Base-by-base conservation (phyloP, 208 protist species). In the Leptomonas pyrrhocoris region DNA sequence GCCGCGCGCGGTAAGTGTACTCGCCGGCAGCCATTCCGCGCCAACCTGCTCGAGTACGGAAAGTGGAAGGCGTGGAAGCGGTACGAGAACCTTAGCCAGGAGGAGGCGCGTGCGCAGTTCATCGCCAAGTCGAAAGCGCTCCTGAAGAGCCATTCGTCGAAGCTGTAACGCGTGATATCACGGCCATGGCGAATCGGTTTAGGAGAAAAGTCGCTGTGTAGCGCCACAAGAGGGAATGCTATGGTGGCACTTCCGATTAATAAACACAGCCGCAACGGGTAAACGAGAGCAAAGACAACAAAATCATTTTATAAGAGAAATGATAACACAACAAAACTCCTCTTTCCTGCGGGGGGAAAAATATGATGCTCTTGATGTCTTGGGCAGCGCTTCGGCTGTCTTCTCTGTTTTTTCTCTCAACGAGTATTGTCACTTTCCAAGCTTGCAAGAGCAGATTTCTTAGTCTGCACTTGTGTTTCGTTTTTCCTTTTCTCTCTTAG, bases 11-110 rank as follows among this genome's bases (percentile, higher is more conserved):
- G 85, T 1, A 83, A 85, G 50, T 91, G 86, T 58, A 92, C 76
- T 8, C 74, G 58, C 28, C 56, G 70, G 43, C 69, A 84, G 48
- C 92, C 92, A 15, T 91, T 78, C 42, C 81, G 81, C 21, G 25
- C 80, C 23, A 89, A 84, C 30, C 18, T 92, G 43, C 61, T 92
- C 2, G 84, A 82, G 36, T 92, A 89, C 63, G 67, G 85, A 21
- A 96, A 96, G 74, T 94, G 80, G 81, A 69, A 64, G 40, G 89
- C 92, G 16, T 94, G 89, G 84, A 94, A 92, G 66, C 85, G 90
- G 65, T 93, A 85, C 54, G 81, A 91, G 42, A 27, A 83, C 23
- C 48, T 96, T 49, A 81, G 72, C 49, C 78, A 89, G 68, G 77
- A 93, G 43, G 80, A 93, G 59, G 92, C 92, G 19, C 89, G 85